Evolutionary conservation across 2,329 filamentous ascomycete genomes (phyloP), one percentile per base, ranked within the genome.

Genomic region (Pestalotiopsis sp.): DNA sequence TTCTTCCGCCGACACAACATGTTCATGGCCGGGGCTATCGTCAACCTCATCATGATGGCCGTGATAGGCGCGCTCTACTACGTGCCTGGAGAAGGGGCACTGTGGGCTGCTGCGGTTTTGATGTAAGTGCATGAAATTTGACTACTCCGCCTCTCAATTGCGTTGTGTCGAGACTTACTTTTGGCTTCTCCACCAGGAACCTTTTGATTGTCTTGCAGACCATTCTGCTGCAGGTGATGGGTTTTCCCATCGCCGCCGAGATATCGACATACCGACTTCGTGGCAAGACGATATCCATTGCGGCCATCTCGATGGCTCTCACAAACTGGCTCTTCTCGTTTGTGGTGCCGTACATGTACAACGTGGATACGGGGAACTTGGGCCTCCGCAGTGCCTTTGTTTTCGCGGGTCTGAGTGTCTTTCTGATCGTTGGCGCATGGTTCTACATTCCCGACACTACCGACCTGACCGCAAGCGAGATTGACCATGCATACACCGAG

Each of bases 301-400:
- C 57, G 5, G 27, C 57, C 27, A 59, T 59, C 57, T 59, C 57
- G 13, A 25, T 25, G 57, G 57, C 57, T 14, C 20, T 59, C 11
- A 31, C 27, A 13, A 59, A 59, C 20, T 59, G 57, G 57, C 23
- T 31, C 4, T 13, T 59, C 20, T 25, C 23, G 13, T 59, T 59
- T n/a, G 27, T 31, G 57, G 57, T 59, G 5, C 57, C 57, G 11
- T 59, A 59, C 57, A 59, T 59, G 57, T 59, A 59, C 20, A 59
- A 59, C 11, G 57, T 59, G 14, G 57, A 31, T 5, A 5, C 14
- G 13, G 57, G 57, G 9, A 59, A 59, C 27, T 31, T 59, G 20
- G 57, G 57, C 20, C 57, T 31, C 27, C 57, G 57, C 27, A 59
- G 23, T 25, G 14, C 23, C 2, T 59, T 59, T 31, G 27, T 59